These are phyloP conservation scores for Geosmithia putterillii DNA, from an alignment of 2,329 filamentous ascomycete genomes.

Conservation along the genomic window DNA sequence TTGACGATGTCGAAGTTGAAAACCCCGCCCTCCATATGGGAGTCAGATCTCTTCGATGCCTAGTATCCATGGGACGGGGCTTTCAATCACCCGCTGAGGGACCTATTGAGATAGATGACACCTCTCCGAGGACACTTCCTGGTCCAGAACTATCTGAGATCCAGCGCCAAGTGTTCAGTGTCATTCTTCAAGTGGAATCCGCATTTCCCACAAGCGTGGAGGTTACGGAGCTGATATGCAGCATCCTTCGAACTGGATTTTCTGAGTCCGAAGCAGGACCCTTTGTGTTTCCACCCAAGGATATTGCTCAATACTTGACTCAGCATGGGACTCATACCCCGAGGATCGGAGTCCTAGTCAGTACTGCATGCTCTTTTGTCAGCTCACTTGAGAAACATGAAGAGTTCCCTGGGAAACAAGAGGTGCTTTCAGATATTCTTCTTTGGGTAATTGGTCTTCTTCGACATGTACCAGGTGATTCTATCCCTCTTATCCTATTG, in stretches of 20 bases:
- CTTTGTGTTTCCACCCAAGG: conserved; percentile 58
- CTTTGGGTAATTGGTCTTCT: conserved; percentile 52
- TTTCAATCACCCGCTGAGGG: conserved; percentile 57
- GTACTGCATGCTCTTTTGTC: conserved; percentile 58
- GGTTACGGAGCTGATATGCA: conserved; percentile 59
- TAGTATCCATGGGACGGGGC: conserved; percentile 59
- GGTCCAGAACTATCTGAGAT: conserved; percentile 14
- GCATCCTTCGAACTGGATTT: conserved; percentile 61
- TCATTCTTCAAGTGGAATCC: conserved; percentile 32
- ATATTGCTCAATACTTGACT: conserved; percentile 55
- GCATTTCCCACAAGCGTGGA: conserved; percentile 50
- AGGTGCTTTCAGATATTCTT: conserved; percentile 39
- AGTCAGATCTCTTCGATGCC: conserved; percentile 49
- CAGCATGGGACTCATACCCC: conserved; percentile 48
- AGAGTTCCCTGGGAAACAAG: conserved; percentile 27
- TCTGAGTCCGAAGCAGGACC: conserved; percentile 62
- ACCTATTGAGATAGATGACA: conserved; percentile 51
- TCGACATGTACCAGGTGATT: conserved; percentile 45
- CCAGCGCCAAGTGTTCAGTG: conserved; percentile 32
- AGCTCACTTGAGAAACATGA: conserved; percentile 40
- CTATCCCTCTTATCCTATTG: conserved; percentile 11
- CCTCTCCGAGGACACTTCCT: not conserved
- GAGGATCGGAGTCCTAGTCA: conserved; percentile 55
- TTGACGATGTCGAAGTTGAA: conserved; percentile 22
- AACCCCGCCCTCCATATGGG: conserved; percentile 32